Base-by-base conservation (phyloP, 352 stramenopile species). In the Globisporangium nunn region DNA sequence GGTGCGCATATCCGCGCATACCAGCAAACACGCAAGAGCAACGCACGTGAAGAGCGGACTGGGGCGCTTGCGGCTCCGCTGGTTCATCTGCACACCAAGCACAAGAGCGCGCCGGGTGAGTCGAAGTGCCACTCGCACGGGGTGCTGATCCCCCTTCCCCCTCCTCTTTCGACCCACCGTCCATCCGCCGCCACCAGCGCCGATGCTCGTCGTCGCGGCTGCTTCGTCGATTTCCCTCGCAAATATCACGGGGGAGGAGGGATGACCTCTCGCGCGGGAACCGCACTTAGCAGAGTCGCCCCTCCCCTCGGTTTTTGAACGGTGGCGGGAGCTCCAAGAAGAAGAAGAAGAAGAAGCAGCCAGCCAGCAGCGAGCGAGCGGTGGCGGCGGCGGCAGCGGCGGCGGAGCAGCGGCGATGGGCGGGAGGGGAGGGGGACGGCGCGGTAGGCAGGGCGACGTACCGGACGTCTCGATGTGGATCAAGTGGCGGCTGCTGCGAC, bases 321-420 rank as follows among this genome's bases (percentile, higher is more conserved):
- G 44, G 44, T 31, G 44, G 44, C 23, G 23, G 18, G 14, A 37
- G 33, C 33, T 37, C 33, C 33, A 37, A 37, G 33, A 37, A 37
- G 33, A 37, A 37, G 33, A 37, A 37, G 40, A 45, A 45, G 40
- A 23, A 23, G 23, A 23, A 23, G 23, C 23, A 23, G 23, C 23
- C 23, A 23, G 23, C 23, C 23, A 23, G 35, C 15, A 1, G 35
- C 35, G 35, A 6, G 8, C 35, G 35, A 10, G 1, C 12, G 35
- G 7, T 11, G 7, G 35, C 7, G 7, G 37, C 11, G 37, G 2
- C 10, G 37, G 2, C 37, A 12, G 2, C 11, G 37, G 37, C 37
- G 37, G 35, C 8, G 4, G 37, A 12, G 1, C 3, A 6, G 37
- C 37, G 37, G 37, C 37, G 37, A 95, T 15, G 87, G 87, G 10